Evolutionary conservation across 2,329 filamentous ascomycete genomes (phyloP).

Genomic region (Botryotinia narcissicola): DNA sequence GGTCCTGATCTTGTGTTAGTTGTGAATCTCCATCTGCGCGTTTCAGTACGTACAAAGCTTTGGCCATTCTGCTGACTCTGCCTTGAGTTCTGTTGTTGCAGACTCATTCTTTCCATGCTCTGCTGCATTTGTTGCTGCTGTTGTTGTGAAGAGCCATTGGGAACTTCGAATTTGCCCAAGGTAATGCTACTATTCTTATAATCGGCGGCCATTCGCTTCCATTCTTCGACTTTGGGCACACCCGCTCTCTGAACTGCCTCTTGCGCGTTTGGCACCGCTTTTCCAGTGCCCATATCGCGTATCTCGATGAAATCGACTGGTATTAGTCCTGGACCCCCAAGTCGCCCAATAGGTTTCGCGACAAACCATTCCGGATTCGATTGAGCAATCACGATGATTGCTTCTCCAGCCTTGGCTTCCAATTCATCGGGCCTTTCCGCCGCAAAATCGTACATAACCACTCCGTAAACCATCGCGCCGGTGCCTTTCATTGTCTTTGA

Average conservation of each 20-base stretch:
- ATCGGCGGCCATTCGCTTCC: slow-evolving; percentile 99
- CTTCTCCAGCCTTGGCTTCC: slow-evolving; percentile 90
- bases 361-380: slow-evolving; percentile 99
- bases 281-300: slow-evolving; percentile 85
- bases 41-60: slow-evolving; percentile 44
- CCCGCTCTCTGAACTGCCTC: slow-evolving; percentile 86
- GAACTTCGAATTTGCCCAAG: slow-evolving; percentile 79
- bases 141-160: slow-evolving; percentile 49
- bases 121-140: slow-evolving; percentile 59
- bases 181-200: slow-evolving; percentile 99
- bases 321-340: slow-evolving; percentile 94
- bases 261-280: slow-evolving; percentile 75
- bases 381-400: slow-evolving; percentile 97
- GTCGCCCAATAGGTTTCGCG: slow-evolving; percentile 93
- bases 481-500: slow-evolving; percentile 54
- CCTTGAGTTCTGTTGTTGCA: slow-evolving; percentile 56
- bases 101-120: slow-evolving; percentile 75
- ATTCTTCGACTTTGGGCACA: slow-evolving; percentile 93
- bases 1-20: slow-evolving; percentile 25
- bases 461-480: slow-evolving; percentile 91
- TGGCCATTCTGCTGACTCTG: slow-evolving; percentile 50
- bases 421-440: slow-evolving; percentile 95
- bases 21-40: not conserved
- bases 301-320: slow-evolving; percentile 97
- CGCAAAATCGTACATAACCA: slow-evolving; percentile 95